Evolutionary conservation across 331 rosid genomes (phyloP), one percentile per base, ranked within the genome.

Genomic region (Erythrophleum ivorense): DNA sequence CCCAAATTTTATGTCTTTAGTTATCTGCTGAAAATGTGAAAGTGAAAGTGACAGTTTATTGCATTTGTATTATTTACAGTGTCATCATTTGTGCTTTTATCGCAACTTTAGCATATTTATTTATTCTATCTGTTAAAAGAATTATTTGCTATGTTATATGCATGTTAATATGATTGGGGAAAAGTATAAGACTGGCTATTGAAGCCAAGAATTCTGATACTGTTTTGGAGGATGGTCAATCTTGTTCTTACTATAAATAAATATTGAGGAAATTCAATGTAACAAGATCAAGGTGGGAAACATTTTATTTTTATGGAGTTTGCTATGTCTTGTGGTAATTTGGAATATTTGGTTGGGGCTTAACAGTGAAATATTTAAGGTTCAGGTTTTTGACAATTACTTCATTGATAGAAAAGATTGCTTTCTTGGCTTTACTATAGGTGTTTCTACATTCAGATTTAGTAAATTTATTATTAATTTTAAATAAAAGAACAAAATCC

Each of bases 381-480:
- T 83, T 83, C 31, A 41, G 52, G 41, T 68, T 41, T 65, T n/a
- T 48, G 9, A n/a, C n/a, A 41, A 63, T 77, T 68, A 63, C 60
- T 41, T 71, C 16, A 13, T 29, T 62, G 43, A 12, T 40, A 36
- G 33, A 1, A 34, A 50, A 16, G 29, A 60, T 78, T 77, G 55
- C 46, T 71, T 64, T 43, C 48, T 24, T n/a, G 69, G 59, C 78
- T 82, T 77, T 74, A 36, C 70, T 76, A 58, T 82, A 24, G 24
- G 31, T 48, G 53, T 48, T 78, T 60, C 12, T 40, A 10, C 7
- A 60, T 24, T 60, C 38, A 29, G 66, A 59, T 59, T 24, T 3
- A 59, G 66, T 10, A 59, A 59, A 59, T 4, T 58, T 21, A 21
- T 49, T 12, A 12, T 55, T 19, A 9, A 15, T 71, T 77, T 15